Conservation (phyloP, 1,139 yeast genomes). For the Pichia sp. region DNA sequence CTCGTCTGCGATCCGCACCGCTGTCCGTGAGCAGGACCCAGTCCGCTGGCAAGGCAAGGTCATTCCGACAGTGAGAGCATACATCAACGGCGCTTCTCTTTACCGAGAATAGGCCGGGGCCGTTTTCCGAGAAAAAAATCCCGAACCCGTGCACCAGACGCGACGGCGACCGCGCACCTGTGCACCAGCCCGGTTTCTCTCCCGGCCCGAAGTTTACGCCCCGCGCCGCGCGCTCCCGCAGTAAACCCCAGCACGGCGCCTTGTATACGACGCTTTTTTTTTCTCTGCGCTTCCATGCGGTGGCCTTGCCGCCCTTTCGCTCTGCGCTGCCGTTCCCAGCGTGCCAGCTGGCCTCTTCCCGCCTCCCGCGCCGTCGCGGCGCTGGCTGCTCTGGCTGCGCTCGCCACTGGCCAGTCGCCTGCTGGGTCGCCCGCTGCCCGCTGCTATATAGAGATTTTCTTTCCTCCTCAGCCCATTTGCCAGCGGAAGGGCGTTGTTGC, state of each 20-base stretch:
- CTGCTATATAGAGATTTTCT: neutral
- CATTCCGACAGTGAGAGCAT: constrained; percentile 36
- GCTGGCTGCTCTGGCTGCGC: neutral
- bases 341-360: neutral
- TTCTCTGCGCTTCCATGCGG: too few species aligned
- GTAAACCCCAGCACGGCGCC: neutral
- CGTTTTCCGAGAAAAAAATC: too few species aligned
- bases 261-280: too few species aligned
- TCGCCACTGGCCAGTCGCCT: neutral
- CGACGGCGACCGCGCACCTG: neutral
- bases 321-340: too few species aligned
- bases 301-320: too few species aligned
- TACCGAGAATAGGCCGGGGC: constrained; percentile 25
- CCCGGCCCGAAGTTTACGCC: neutral
- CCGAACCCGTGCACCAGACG: too few species aligned
- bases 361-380: neutral
- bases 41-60: constrained; percentile 3
- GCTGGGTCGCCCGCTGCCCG: neutral
- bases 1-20: constrained; percentile 55
- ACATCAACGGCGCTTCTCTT: constrained; percentile 37
- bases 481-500: constrained; percentile 9
- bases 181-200: neutral
- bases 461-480: constrained; percentile 20
- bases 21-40: constrained; percentile 19
- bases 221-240: neutral